Conservation (phyloP, 768 basidiomycete species). For the Trametes meyenii region DNA sequence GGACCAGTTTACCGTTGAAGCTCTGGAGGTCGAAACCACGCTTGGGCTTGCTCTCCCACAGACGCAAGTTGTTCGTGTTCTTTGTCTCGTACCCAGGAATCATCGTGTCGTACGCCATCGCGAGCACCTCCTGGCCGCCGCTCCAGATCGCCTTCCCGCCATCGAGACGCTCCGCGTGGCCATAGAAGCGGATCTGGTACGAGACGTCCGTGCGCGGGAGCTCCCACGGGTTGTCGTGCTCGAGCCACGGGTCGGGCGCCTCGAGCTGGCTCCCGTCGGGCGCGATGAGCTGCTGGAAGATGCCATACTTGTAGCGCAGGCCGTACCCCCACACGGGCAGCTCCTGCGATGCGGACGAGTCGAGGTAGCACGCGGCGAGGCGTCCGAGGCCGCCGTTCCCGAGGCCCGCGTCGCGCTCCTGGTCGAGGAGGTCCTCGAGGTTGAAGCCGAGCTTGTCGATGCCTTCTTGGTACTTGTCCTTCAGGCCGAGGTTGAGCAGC, state of each 20-base stretch:
- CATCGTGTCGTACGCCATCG: constrained; percentile 93
- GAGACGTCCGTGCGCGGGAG: constrained; percentile 82
- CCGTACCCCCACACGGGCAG: constrained; percentile 97
- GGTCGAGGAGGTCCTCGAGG: constrained; percentile 83
- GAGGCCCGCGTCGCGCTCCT: constrained; percentile 92
- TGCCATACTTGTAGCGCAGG: constrained; percentile 89
- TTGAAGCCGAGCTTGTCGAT: constrained; percentile 83
- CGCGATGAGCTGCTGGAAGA: constrained; percentile 92
- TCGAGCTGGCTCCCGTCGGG: constrained; percentile 82
- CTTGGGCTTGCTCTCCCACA: constrained; percentile 86
- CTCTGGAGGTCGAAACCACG: constrained; percentile 91
- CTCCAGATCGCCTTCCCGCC: constrained; percentile 73
- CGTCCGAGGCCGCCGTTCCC: constrained; percentile 97
- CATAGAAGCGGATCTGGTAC: constrained; percentile 89
- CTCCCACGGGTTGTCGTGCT: constrained; percentile 89
- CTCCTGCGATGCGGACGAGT: constrained; percentile 88
- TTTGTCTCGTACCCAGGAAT: constrained; percentile 85
- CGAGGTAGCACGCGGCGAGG: constrained; percentile 96
- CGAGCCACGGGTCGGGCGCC: constrained; percentile 93
- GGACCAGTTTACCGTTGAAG: constrained; percentile 73
- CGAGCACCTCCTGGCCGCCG: constrained; percentile 93
- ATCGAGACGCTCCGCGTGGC: constrained; percentile 67
- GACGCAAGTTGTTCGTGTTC: constrained; percentile 88
- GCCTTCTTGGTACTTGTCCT: constrained; percentile 70
- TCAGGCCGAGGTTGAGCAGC: constrained; percentile 86